phyloP scores from a whole-genome alignment of 371 early-diverging fungal species.

The Apophysomyces variabilis region DNA sequence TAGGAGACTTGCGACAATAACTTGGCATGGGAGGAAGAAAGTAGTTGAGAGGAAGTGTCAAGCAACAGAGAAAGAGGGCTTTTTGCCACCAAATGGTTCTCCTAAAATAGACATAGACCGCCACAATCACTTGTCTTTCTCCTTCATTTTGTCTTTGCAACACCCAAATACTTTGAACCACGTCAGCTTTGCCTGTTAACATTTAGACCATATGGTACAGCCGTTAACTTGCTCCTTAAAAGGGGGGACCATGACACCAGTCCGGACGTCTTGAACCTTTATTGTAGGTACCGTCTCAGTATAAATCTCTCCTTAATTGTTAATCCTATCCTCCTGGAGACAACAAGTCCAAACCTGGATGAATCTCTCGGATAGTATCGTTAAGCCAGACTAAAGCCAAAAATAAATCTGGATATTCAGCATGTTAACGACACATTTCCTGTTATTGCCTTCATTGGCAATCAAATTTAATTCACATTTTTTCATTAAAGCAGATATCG shows the following conservation, averaged over 20 bases:
- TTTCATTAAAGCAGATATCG: too few relatives aligned
- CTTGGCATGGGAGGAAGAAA: not conserved
- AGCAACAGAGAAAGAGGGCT: not conserved
- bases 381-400: too few relatives aligned
- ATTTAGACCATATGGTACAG: not conserved
- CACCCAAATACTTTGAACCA: not conserved
- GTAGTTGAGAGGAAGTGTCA: not conserved
- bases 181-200: constrained; percentile 3
- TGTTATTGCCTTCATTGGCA: too few relatives aligned
- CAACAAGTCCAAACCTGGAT: too few relatives aligned
- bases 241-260: not conserved
- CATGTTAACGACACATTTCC: too few relatives aligned
- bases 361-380: too few relatives aligned
- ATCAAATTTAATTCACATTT: too few relatives aligned
- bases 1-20: not conserved
- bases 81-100: not conserved
- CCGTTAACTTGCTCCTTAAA: not conserved
- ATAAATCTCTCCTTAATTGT: not conserved
- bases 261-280: too few relatives aligned
- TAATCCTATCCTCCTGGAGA: too few relatives aligned
- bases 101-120: not conserved
- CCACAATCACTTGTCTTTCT: constrained; percentile 1
- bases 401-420: too few relatives aligned
- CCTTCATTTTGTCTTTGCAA: not conserved
- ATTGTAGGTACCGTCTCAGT: too few relatives aligned